Evolutionary conservation across 2,329 filamentous ascomycete genomes (phyloP), one percentile per base, ranked within the genome.

Genomic region (Acrodontium crateriforme): DNA sequence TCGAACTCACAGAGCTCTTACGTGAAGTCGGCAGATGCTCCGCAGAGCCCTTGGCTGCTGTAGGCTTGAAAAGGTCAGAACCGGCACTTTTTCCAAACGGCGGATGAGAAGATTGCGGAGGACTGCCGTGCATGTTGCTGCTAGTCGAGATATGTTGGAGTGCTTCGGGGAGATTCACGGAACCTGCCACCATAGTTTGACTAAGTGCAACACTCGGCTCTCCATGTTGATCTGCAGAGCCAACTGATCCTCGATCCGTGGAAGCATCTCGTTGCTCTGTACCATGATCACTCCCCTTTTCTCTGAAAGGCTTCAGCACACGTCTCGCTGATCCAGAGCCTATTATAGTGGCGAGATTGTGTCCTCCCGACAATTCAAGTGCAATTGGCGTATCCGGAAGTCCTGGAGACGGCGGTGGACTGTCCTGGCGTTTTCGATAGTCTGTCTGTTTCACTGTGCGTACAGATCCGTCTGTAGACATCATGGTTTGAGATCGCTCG

Each of bases 181-280:
- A 32, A 10, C 78, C 78, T 3, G 74, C 65, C 1, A 68, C 77
- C 13, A 67, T 57, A 1, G 72, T 63, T 3, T 65, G 70, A 47
- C 67, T 78, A 15, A 82, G 43, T 3, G 69, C 70, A 2, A 83
- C 62, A 37, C 69, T 72, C 1, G 79, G 63, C 21, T 66, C 65
- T 2, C 67, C 68, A 34, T 78, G 74, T 39, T 76, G 73, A 45
- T 81, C 74, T 7, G 62, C 56, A 28, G 60, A 71, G 13, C 61
- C 59, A 28, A 77, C 74, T 3, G 56, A 69, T 39, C 38, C 66
- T 22, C 72, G 63, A 34, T 83, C 77, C 5, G 72, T 70, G 0
- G 77, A 81, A 17, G 63, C 65, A 4, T 71, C 67, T 18, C 75
- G 63, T 9, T 34, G 42, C 18, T 56, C 50, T 13, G 55, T 52